Evolutionary conservation across 228 moss, liverwort and hornwort species (phyloP).

Genomic region (Sphagnum magellanicum): DNA sequence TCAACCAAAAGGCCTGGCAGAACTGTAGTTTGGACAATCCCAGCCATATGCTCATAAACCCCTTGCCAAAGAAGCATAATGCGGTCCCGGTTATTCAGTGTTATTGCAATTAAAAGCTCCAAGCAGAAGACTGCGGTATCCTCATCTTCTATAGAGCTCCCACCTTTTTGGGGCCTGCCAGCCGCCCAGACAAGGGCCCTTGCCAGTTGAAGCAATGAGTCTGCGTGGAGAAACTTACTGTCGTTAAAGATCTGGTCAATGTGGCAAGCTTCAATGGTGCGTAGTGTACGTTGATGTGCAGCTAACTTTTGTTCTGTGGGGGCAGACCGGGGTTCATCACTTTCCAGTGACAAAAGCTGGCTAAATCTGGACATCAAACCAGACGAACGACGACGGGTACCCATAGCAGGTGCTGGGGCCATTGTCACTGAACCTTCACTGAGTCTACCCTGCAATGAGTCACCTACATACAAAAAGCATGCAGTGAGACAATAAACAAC

Average conservation of each 20-base stretch:
- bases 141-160: constrained; percentile 90
- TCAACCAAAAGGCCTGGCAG: constrained; percentile 86
- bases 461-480: constrained; percentile 22
- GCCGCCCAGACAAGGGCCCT: constrained; percentile 99
- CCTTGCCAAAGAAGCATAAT: constrained; percentile 99
- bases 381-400: constrained; percentile 77
- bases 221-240: constrained; percentile 96
- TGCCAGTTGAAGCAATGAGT: constrained; percentile 83
- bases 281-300: constrained; percentile 90
- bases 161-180: constrained; percentile 93
- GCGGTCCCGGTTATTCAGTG: constrained; percentile 93
- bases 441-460: constrained; percentile 64
- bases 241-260: constrained; percentile 97
- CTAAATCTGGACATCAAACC: constrained; percentile 99
- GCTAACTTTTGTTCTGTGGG: constrained; percentile 98
- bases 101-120: constrained; percentile 89
- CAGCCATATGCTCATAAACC: constrained; percentile 98
- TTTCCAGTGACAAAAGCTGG: constrained; percentile 90
- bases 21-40: constrained; percentile 84
- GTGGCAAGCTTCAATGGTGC: constrained; percentile 96
- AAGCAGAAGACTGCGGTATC: constrained; percentile 98
- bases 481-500: too few species aligned
- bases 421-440: constrained; percentile 54
- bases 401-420: constrained; percentile 67
- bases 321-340: constrained; percentile 91